phyloP scores from a whole-genome alignment of 441 rosid genomes.

The Arabidopsis hybrid region DNA sequence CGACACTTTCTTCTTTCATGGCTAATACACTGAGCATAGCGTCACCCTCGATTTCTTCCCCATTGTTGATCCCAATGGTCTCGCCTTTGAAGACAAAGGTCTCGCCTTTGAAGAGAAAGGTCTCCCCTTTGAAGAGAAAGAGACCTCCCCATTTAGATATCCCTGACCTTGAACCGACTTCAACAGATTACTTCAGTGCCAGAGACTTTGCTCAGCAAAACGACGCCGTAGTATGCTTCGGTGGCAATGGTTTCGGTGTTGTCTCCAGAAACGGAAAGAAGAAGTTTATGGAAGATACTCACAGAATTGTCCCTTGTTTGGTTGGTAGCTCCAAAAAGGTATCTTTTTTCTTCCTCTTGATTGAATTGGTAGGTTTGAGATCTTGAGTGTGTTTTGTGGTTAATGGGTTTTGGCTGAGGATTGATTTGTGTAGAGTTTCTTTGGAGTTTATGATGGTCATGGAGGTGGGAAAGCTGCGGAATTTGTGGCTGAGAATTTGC shows the following conservation, averaged over 20 bases:
- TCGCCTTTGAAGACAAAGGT: slow-evolving; percentile 70
- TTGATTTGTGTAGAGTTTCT: slow-evolving; percentile 60
- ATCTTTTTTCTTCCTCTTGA: slow-evolving; percentile 3
- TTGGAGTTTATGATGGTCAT: slow-evolving; percentile 91
- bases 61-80: slow-evolving; percentile 24
- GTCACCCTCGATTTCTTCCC: slow-evolving; percentile 17
- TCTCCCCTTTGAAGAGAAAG: slow-evolving; percentile 70
- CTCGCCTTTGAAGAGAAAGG: slow-evolving; percentile 62
- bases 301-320: slow-evolving; percentile 61
- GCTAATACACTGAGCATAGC: slow-evolving; percentile 18
- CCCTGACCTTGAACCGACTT: slow-evolving; percentile 63
- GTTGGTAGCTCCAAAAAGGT: slow-evolving; percentile 56
- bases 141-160: slow-evolving; percentile 73
- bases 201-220: slow-evolving; percentile 41
- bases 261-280: slow-evolving; percentile 75
- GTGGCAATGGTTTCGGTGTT: slow-evolving; percentile 59
- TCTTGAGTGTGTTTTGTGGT: neutral
- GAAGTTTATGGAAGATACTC: slow-evolving; percentile 81
- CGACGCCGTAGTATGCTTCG: slow-evolving; percentile 49
- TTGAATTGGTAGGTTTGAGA: neutral
- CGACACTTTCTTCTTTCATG: slow-evolving; percentile 33
- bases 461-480: slow-evolving; percentile 81
- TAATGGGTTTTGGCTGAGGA: slow-evolving; percentile 1
- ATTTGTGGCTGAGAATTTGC: slow-evolving; percentile 80
- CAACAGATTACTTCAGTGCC: slow-evolving; percentile 41